phyloP scores from a whole-genome alignment of 2,329 filamentous ascomycete genomes.

The Myriangium duriaei region DNA sequence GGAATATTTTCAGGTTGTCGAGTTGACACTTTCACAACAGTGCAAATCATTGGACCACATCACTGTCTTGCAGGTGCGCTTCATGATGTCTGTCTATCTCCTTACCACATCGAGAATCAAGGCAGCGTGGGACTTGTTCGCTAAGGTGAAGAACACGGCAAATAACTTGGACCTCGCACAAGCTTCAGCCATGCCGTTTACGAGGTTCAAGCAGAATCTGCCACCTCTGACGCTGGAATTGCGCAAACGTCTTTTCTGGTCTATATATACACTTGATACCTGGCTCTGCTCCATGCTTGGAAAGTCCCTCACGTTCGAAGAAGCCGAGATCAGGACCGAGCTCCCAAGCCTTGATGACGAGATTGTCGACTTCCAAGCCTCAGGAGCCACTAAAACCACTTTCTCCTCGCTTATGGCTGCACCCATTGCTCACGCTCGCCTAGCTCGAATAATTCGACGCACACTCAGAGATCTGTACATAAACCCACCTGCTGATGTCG shows the following conservation, averaged over 20 bases:
- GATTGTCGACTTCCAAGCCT: constrained; percentile 9
- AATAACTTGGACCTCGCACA: constrained; percentile 19
- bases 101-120: constrained; percentile 26
- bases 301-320: constrained; percentile 25
- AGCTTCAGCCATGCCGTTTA: background rate
- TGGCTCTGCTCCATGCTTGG: constrained; percentile 29
- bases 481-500: constrained; percentile 12
- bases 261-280: constrained; percentile 27
- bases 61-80: constrained; percentile 27
- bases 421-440: constrained; percentile 16
- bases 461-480: constrained; percentile 19
- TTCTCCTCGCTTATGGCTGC: constrained; percentile 2
- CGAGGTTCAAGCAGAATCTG: constrained; percentile 20
- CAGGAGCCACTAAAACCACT: background rate
- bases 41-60: constrained; percentile 18
- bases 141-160: constrained; percentile 20
- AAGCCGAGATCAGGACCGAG: constrained; percentile 15
- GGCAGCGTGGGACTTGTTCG: constrained; percentile 27
- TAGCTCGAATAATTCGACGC: constrained; percentile 19
- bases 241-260: constrained; percentile 27
- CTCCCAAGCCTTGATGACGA: constrained; percentile 16
- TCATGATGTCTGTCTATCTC: constrained; percentile 29
- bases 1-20: constrained; percentile 16
- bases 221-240: constrained; percentile 18
- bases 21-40: constrained; percentile 15